Conservation (phyloP, 495 filamentous ascomycete species). For the Penicillium paxilli region DNA sequence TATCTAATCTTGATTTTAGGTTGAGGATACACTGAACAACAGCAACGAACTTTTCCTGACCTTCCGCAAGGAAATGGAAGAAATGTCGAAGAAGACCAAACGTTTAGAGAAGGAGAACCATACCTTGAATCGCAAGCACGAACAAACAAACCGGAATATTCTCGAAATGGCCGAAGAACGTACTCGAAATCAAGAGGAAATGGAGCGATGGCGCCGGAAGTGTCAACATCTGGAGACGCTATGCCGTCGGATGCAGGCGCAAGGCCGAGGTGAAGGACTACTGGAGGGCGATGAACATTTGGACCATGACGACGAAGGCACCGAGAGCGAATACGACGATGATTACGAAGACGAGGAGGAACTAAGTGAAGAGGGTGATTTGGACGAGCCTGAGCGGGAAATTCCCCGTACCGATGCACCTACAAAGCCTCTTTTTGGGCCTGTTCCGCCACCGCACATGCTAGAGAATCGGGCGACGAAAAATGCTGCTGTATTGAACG, state of each 20-base stretch:
- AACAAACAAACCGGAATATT: conserved; percentile 91
- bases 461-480: conserved; percentile 47
- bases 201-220: conserved; percentile 81
- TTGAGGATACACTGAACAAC: conserved; percentile 98
- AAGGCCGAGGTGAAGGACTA: conserved; percentile 69
- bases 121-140: conserved; percentile 86
- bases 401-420: conserved; percentile 30
- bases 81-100: conserved; percentile 99
- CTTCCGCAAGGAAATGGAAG: conserved; percentile 99
- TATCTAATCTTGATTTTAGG: conserved; percentile 52
- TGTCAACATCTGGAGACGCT: conserved; percentile 90
- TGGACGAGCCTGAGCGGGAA: conserved; percentile 51
- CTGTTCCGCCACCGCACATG: conserved; percentile 56
- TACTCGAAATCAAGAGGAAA: conserved; percentile 74
- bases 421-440: conserved; percentile 51
- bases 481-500: conserved; percentile 48
- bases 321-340: conserved; percentile 69
- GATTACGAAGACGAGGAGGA: conserved; percentile 70
- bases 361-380: conserved; percentile 67
- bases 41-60: conserved; percentile 98
- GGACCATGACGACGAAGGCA: conserved; percentile 70
- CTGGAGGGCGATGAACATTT: conserved; percentile 48
- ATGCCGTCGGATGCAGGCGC: conserved; percentile 90
- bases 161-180: conserved; percentile 98
- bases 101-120: conserved; percentile 96